Percentiles rank a stretch among this genome's conserved stretches.
phyloP scores from a whole-genome alignment of 495 filamentous ascomycete genomes.

The Podospora tetraspora region DNA sequence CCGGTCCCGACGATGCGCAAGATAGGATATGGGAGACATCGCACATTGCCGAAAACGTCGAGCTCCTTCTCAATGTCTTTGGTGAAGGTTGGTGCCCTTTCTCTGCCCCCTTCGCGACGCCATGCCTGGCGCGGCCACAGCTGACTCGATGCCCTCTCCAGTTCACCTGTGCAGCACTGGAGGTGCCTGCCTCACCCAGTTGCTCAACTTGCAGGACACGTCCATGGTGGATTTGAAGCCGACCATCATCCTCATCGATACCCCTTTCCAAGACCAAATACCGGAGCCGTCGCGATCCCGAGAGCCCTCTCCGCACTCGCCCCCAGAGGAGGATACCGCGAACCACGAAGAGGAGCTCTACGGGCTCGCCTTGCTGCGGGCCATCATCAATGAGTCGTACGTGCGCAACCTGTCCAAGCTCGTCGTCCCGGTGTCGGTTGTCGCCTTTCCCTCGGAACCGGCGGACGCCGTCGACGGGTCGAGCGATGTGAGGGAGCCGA shows the following conservation, averaged over 20 bases:
- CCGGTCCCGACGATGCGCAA: slow-evolving; percentile 1
- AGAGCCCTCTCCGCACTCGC: slow-evolving; percentile 41
- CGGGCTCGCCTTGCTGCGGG: slow-evolving; percentile 62
- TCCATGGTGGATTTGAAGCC: slow-evolving; percentile 60
- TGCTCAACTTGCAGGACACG: slow-evolving; percentile 61
- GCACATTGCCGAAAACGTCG: slow-evolving; percentile 43
- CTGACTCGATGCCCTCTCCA: slow-evolving; percentile 28
- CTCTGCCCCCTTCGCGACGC: neutral
- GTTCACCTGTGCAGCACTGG: slow-evolving; percentile 71
- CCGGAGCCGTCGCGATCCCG: slow-evolving; percentile 31
- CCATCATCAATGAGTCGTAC: slow-evolving; percentile 64
- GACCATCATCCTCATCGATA: slow-evolving; percentile 71
- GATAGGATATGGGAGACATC: slow-evolving; percentile 25
- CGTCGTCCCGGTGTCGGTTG: slow-evolving; percentile 66
- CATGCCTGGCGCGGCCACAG: slow-evolving; percentile 20
- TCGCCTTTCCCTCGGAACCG: slow-evolving; percentile 37
- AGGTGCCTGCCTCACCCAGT: slow-evolving; percentile 62
- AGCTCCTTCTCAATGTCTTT: slow-evolving; percentile 44
- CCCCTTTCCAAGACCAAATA: slow-evolving; percentile 50
- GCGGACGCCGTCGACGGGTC: slow-evolving; percentile 25
- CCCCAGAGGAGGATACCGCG: slow-evolving; percentile 30
- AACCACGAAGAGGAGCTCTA: slow-evolving; percentile 53
- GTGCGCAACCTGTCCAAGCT: slow-evolving; percentile 65
- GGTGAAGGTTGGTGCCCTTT: slow-evolving; percentile 39
- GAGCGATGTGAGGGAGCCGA: slow-evolving; percentile 33